Percentiles rank a stretch among this genome's conserved stretches.
Evolutionary conservation across 352 stramenopile species (phyloP).

Genomic region (Globisporangium viniferum): DNA sequence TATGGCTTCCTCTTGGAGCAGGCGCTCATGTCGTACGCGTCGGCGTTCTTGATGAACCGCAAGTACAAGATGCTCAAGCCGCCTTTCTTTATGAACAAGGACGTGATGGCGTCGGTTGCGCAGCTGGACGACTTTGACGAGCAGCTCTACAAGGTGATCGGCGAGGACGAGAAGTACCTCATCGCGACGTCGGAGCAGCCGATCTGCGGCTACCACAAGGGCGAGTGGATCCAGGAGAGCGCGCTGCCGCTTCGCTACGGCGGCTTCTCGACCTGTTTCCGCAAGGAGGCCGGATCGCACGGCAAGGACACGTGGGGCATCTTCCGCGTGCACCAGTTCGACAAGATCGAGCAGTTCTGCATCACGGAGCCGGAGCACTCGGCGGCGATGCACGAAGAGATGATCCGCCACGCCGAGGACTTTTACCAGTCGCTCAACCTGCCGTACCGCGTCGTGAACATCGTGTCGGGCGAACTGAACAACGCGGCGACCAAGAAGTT

Average conservation of each 20-base stretch:
- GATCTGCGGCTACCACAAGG: slow-evolving; percentile 98
- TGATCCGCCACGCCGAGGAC: slow-evolving; percentile 92
- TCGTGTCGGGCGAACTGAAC: slow-evolving; percentile 98
- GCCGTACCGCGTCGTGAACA: slow-evolving; percentile 99
- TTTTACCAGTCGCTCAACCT: slow-evolving; percentile 98
- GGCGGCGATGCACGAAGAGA: slow-evolving; percentile 91
- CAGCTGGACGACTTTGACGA: slow-evolving; percentile 99
- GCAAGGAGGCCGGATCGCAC: slow-evolving; percentile 98
- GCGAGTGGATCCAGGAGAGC: slow-evolving; percentile 88
- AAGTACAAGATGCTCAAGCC: slow-evolving; percentile 99
- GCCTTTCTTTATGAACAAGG: slow-evolving; percentile 99
- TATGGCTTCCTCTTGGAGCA: slow-evolving; percentile 98
- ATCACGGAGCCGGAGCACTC: slow-evolving; percentile 94
- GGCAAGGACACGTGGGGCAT: slow-evolving; percentile 99
- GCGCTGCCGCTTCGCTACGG: slow-evolving; percentile 83
- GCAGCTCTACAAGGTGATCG: slow-evolving; percentile 98
- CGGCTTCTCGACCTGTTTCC: slow-evolving; percentile 99
- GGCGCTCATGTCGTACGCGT: slow-evolving; percentile 98
- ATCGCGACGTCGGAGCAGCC: slow-evolving; percentile 99
- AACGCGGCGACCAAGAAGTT: slow-evolving; percentile 99
- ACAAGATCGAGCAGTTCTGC: slow-evolving; percentile 99
- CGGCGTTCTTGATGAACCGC: slow-evolving; percentile 94
- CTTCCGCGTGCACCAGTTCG: slow-evolving; percentile 99
- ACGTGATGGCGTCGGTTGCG: slow-evolving; percentile 97
- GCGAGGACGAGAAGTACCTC: slow-evolving; percentile 98